These are phyloP conservation scores for Termitomyces sp. DNA, from an alignment of 768 basidiomycete species.

Conservation along the genomic window DNA sequence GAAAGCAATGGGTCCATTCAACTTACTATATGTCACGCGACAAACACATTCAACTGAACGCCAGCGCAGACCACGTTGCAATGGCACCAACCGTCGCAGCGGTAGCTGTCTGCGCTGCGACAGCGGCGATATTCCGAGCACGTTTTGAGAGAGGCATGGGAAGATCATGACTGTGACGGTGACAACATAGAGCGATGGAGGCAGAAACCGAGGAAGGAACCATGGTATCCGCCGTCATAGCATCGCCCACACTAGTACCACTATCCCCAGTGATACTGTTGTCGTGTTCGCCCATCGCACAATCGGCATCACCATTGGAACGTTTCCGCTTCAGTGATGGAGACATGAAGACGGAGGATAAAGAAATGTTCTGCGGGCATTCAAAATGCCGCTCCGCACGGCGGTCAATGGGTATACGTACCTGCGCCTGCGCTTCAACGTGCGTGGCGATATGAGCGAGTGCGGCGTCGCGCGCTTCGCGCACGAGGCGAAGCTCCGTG, in stretches of 20 bases:
- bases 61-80: slow-evolving; percentile 71
- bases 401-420: slow-evolving; percentile 20
- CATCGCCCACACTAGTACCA: slow-evolving; percentile 20
- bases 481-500: slow-evolving; percentile 42
- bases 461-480: slow-evolving; percentile 36
- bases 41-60: slow-evolving; percentile 46
- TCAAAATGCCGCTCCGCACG: slow-evolving; percentile 13
- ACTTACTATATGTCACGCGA: background rate
- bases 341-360: slow-evolving; percentile 19
- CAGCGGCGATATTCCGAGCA: slow-evolving; percentile 37
- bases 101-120: slow-evolving; percentile 56
- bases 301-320: slow-evolving; percentile 23
- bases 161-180: background rate
- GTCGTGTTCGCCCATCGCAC: background rate
- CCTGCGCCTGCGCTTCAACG: slow-evolving; percentile 28
- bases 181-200: slow-evolving; percentile 2
- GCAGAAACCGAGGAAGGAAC: slow-evolving; percentile 4
- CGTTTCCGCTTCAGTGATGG: slow-evolving; percentile 64
- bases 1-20: background rate
- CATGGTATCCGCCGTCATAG: slow-evolving; percentile 10
- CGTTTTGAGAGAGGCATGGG: slow-evolving; percentile 37
- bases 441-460: slow-evolving; percentile 30
- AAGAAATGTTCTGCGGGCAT: slow-evolving; percentile 22
- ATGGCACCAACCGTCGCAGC: slow-evolving; percentile 66
- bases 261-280: background rate